phyloP scores from a whole-genome alignment of 306 rosid genomes.

The Casuarina equisetifolia region DNA sequence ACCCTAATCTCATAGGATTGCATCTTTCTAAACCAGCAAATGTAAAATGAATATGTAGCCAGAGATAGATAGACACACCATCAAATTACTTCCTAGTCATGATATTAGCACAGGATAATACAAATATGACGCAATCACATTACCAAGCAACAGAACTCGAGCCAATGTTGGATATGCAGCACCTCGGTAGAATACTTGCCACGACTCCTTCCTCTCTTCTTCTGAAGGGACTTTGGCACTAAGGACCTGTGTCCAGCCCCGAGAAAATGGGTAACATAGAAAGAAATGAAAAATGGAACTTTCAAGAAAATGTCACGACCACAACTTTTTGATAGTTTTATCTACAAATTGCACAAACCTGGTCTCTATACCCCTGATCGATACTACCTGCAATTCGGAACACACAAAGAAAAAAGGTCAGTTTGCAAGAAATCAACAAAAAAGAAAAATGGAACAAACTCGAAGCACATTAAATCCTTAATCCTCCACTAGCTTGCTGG shows the following conservation, averaged over 20 bases:
- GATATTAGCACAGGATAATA: slow-evolving; percentile 2
- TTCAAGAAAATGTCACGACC: background rate
- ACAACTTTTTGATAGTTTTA: slow-evolving; percentile 10
- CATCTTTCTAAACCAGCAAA: background rate
- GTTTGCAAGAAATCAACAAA: background rate
- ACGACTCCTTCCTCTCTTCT: slow-evolving; percentile 56
- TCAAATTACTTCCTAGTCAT: background rate
- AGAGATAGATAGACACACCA: background rate
- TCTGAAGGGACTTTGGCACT: slow-evolving; percentile 46
- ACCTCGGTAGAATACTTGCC: slow-evolving; percentile 69
- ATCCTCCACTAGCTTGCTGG: background rate
- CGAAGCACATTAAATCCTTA: background rate
- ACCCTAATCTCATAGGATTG: background rate
- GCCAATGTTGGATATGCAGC: slow-evolving; percentile 70
- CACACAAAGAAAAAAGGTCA: slow-evolving; percentile 11
- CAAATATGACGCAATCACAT: slow-evolving; percentile 10
- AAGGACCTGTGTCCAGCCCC: slow-evolving; percentile 43
- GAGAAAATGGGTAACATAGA: background rate
- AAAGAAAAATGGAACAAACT: background rate
- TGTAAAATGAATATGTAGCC: background rate
- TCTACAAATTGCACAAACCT: slow-evolving; percentile 53
- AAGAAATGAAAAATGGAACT: slow-evolving; percentile 7
- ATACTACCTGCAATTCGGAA: slow-evolving; percentile 54
- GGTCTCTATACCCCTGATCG: slow-evolving; percentile 52
- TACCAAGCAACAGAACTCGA: slow-evolving; percentile 74